Conservation (phyloP, 2,329 filamentous ascomycete genomes). For the Aspergillus neoniger region DNA sequence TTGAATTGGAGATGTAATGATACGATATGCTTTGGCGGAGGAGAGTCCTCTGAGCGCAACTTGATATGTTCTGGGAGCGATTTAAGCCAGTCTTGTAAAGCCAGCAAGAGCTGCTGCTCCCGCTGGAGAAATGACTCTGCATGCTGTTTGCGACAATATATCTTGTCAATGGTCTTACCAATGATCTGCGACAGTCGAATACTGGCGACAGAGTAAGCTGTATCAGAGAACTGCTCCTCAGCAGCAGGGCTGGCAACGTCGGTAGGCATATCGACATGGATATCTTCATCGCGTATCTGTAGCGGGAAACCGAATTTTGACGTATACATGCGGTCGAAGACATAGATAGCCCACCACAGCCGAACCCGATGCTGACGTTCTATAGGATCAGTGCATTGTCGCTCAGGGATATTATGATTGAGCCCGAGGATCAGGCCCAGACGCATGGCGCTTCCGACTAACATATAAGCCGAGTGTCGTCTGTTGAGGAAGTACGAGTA, state of each 20-base stretch:
- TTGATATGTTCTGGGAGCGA: slow-evolving; percentile 32
- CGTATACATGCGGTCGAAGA: slow-evolving; percentile 45
- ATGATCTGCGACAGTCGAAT: slow-evolving; percentile 34
- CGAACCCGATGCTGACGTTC: slow-evolving; percentile 37
- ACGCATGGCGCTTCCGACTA: slow-evolving; percentile 40
- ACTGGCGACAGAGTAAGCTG: slow-evolving; percentile 31
- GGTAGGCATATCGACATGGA: slow-evolving; percentile 36
- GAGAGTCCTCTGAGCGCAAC: slow-evolving; percentile 19
- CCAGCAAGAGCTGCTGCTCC: slow-evolving; percentile 35
- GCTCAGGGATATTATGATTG: slow-evolving; percentile 37
- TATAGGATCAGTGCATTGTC: slow-evolving; percentile 28
- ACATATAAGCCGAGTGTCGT: slow-evolving; percentile 30
- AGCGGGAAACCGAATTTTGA: slow-evolving; percentile 50
- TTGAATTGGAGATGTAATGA: slow-evolving; percentile 38
- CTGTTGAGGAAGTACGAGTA: slow-evolving; percentile 32
- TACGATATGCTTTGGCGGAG: slow-evolving; percentile 25
- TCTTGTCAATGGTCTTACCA: slow-evolving; percentile 27
- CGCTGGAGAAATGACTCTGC: slow-evolving; percentile 34
- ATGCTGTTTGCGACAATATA: slow-evolving; percentile 29
- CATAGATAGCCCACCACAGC: slow-evolving; percentile 37
- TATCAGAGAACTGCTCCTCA: slow-evolving; percentile 34
- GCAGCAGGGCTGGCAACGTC: slow-evolving; percentile 17
- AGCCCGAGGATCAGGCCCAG: slow-evolving; percentile 44
- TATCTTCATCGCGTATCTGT: slow-evolving; percentile 50
- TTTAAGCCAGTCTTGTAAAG: slow-evolving; percentile 35